phyloP scores from a whole-genome alignment of 192 early-diverging fungal genomes.

The Pecoramyces ruminantium region DNA sequence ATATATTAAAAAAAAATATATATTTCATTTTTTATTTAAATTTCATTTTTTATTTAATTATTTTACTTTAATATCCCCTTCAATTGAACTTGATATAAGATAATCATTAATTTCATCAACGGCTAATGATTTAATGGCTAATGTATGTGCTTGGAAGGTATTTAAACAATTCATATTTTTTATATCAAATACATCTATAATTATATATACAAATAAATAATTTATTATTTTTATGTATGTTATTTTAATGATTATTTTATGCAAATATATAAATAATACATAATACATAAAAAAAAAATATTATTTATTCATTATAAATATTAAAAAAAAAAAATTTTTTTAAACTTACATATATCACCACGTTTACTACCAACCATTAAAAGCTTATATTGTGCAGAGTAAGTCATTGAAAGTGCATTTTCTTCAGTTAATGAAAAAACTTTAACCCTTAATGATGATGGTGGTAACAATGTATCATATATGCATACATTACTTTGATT shows the following conservation, averaged over 20 bases:
- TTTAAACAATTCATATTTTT: constrained; percentile 45
- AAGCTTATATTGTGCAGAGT: constrained; percentile 33
- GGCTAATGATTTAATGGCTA: constrained; percentile 20
- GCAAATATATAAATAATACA: constrained; percentile 1
- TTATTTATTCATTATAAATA: too few species aligned
- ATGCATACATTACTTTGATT: constrained; percentile 43
- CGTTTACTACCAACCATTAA: constrained; percentile 55
- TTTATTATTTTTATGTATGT: too few species aligned
- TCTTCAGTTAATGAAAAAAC: constrained; percentile 38
- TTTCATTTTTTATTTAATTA: too few species aligned
- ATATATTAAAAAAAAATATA: too few species aligned
- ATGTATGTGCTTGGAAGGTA: constrained; percentile 42
- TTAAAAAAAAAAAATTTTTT: too few species aligned
- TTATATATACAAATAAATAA: background rate
- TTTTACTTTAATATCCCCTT: constrained; percentile 45
- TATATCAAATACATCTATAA: constrained; percentile 52
- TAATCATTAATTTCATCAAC: constrained; percentile 36
- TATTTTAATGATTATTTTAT: too few species aligned
- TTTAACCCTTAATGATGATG: constrained; percentile 37
- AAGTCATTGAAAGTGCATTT: constrained; percentile 48
- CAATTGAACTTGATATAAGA: constrained; percentile 47
- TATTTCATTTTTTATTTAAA: too few species aligned
- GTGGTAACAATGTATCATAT: constrained; percentile 62
- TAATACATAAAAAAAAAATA: background rate
- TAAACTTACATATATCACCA: constrained; percentile 51